Conservation (phyloP, 163 green algal genomes). For the Volvox carteri region DNA sequence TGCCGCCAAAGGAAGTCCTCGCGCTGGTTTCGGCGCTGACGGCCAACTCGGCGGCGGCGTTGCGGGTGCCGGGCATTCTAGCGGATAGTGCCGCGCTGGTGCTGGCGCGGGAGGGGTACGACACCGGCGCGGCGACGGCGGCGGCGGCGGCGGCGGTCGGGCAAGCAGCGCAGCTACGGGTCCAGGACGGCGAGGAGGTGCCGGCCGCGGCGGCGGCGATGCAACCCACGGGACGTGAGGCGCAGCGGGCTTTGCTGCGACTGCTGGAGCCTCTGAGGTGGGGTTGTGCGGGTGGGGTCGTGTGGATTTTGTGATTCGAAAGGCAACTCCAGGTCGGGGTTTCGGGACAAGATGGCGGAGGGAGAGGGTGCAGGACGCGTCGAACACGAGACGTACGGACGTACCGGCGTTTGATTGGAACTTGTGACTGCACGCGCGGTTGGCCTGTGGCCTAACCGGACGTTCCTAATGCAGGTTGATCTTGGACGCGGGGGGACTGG, state of each 20-base stretch:
- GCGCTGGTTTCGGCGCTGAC: constrained; percentile 23
- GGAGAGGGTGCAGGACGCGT: no score
- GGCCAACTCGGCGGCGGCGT: neutral
- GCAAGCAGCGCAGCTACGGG: no score
- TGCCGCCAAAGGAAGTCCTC: neutral
- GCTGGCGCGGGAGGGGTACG: neutral
- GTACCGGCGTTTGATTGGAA: no score
- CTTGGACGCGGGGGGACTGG: constrained; percentile 9
- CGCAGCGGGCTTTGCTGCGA: constrained; percentile 37
- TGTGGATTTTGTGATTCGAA: no score
- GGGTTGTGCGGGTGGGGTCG: neutral
- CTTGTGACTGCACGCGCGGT: no score
- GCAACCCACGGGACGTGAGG: constrained; percentile 16
- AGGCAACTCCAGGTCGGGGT: no score
- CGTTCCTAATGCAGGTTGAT: constrained; percentile 40
- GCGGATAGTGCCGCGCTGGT: constrained; percentile 35
- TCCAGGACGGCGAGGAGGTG: neutral
- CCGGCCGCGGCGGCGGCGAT: neutral
- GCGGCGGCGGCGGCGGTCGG: neutral
- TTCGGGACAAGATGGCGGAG: no score
- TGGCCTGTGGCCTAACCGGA: no score
- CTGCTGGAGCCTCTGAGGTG: constrained; percentile 31
- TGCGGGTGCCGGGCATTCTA: constrained; percentile 59
- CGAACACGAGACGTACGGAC: no score
- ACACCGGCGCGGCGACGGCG: neutral